Evolutionary conservation across 768 basidiomycete species (phyloP).

Genomic region (Collybiopsis luxurians): DNA sequence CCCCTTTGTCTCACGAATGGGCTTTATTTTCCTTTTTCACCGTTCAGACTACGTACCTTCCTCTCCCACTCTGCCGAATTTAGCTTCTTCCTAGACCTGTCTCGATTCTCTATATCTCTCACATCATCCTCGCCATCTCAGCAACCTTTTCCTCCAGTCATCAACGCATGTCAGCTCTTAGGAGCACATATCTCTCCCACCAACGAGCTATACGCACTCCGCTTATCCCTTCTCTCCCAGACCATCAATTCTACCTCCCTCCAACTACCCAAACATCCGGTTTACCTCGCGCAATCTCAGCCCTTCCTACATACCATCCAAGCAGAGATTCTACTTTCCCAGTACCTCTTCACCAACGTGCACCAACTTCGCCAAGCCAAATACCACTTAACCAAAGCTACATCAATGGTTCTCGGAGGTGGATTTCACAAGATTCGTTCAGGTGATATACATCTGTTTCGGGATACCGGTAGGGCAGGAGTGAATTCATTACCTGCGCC

Average conservation of each 20-base stretch:
- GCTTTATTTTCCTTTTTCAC: neutral
- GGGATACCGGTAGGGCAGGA: conserved; percentile 9
- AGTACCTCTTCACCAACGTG: conserved; percentile 43
- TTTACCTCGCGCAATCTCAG: conserved; percentile 22
- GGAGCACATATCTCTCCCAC: conserved; percentile 16
- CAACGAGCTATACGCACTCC: conserved; percentile 9
- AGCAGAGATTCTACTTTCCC: conserved; percentile 40
- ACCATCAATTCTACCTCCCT: conserved; percentile 13
- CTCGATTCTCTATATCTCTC: conserved; percentile 32
- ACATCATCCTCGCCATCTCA: conserved; percentile 18
- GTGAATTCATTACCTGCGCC: conserved; percentile 24
- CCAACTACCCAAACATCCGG: conserved; percentile 15
- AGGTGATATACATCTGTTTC: conserved; percentile 6
- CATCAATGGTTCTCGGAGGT: conserved; percentile 27
- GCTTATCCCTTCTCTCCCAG: conserved; percentile 13
- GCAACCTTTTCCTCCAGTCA: conserved; percentile 11
- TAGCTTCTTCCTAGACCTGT: conserved; percentile 44
- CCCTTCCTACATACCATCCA: conserved; percentile 33
- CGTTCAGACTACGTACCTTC: conserved; percentile 13
- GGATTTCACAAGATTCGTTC: conserved; percentile 27
- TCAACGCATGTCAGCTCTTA: conserved; percentile 15
- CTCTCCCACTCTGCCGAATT: conserved; percentile 27
- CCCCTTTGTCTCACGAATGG: neutral
- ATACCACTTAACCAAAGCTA: conserved; percentile 38
- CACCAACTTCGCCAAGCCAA: conserved; percentile 41